A percentile compares a stretch with the other conserved stretches of the same genome.
phyloP scores from a whole-genome alignment of 306 rosid genomes.

The Vigna unguiculata region DNA sequence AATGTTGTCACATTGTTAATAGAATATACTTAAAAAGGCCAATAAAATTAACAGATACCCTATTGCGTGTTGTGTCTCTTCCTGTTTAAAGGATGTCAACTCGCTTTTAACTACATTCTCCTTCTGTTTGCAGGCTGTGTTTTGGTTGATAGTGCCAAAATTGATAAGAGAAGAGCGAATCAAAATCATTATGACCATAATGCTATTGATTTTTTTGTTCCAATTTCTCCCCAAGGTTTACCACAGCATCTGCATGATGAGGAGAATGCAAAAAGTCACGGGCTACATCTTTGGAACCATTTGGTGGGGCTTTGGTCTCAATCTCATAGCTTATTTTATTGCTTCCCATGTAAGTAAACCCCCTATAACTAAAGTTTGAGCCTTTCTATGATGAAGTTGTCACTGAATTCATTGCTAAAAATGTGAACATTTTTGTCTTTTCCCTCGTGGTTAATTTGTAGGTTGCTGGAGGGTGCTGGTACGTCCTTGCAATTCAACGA shows the following conservation, averaged over 20 bases:
- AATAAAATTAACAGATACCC: not conserved
- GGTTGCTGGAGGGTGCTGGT: slow-evolving; percentile 99
- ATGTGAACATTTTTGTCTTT: not conserved
- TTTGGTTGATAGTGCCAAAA: slow-evolving; percentile 88
- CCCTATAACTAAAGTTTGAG: slow-evolving; percentile 25
- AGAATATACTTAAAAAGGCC: not conserved
- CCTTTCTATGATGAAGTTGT: not conserved
- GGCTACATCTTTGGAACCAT: slow-evolving; percentile 98
- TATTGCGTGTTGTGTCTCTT: not conserved
- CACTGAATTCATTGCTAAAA: not conserved
- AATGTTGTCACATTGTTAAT: not conserved
- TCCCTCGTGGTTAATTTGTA: slow-evolving; percentile 16
- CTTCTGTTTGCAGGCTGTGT: slow-evolving; percentile 73
- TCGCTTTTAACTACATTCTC: slow-evolving; percentile 9
- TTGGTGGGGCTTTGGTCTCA: slow-evolving; percentile 99
- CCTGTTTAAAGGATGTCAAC: not conserved
- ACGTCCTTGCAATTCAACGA: slow-evolving; percentile 95
- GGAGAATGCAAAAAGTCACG: slow-evolving; percentile 95
- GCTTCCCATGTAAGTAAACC: slow-evolving; percentile 86
- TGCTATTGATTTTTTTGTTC: slow-evolving; percentile 82
- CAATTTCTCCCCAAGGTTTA: slow-evolving; percentile 97
- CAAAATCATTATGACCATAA: slow-evolving; percentile 87
- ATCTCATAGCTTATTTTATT: slow-evolving; percentile 96
- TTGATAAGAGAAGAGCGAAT: slow-evolving; percentile 89
- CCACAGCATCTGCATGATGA: slow-evolving; percentile 92